Conservation (phyloP, 345 rosid species). For the Mallotus nudiflorus region DNA sequence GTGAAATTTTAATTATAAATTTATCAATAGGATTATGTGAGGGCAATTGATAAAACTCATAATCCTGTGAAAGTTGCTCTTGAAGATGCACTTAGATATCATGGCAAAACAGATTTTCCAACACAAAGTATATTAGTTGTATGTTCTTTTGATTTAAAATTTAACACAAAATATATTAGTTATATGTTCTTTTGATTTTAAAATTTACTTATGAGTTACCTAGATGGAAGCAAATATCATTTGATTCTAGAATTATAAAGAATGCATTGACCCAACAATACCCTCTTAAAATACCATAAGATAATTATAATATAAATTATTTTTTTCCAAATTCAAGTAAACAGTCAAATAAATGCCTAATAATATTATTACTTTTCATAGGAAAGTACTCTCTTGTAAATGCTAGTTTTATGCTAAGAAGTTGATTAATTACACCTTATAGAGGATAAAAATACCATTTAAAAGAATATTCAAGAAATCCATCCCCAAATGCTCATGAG, state of each 20-base stretch:
- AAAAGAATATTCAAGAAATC: conserved; percentile 8
- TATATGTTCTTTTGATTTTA: too few relatives aligned
- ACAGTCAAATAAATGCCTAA: background rate
- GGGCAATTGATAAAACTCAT: background rate
- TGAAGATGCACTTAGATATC: background rate
- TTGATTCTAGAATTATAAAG: background rate
- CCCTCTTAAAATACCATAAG: background rate
- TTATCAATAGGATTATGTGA: background rate
- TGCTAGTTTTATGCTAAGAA: background rate
- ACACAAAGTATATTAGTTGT: conserved; percentile 1
- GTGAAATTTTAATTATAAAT: background rate
- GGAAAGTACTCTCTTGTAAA: conserved; percentile 4
- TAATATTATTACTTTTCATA: background rate
- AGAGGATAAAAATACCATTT: conserved; percentile 1
- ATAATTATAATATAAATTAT: background rate
- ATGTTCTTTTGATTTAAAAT: background rate
- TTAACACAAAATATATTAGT: too few relatives aligned
- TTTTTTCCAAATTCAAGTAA: background rate
- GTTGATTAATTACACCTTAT: conserved; percentile 9
- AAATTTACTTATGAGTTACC: background rate
- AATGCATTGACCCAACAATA: background rate
- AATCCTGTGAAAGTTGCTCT: background rate
- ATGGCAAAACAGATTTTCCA: background rate
- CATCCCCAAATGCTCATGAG: background rate
- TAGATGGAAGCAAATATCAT: background rate